These are phyloP conservation scores for Daldinia sp. DNA, from an alignment of 2,329 filamentous ascomycete genomes.

Conservation along the genomic window DNA sequence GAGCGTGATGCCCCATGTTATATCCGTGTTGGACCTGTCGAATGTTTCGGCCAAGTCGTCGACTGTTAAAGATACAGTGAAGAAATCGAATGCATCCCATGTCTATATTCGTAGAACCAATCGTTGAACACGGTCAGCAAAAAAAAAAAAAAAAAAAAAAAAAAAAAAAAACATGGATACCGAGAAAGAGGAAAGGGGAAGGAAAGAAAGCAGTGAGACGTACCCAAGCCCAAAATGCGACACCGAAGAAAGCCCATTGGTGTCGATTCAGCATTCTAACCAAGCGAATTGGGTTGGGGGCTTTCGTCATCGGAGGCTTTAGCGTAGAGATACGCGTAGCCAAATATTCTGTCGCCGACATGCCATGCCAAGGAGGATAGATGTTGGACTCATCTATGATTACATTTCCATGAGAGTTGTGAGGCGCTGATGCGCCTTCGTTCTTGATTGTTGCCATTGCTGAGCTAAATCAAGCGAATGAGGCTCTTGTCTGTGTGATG, in stretches of 20 bases:
- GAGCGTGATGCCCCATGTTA: conserved; percentile 74
- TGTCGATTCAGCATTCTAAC: conserved; percentile 61
- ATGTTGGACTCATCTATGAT: conserved; percentile 41
- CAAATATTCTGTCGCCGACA: conserved; percentile 62
- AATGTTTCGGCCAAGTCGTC: conserved; percentile 66
- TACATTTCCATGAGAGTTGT: conserved; percentile 13
- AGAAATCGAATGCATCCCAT: conserved; percentile 76
- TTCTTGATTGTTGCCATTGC: conserved; percentile 34
- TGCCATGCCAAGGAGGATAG: conserved; percentile 61
- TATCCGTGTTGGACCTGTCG: conserved; percentile 65
- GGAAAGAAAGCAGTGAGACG: conserved; percentile 32
- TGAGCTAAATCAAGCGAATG: conserved; percentile 19
- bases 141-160: neutral
- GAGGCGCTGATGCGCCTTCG: conserved; percentile 22
- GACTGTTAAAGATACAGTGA: conserved; percentile 72
- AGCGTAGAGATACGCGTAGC: conserved; percentile 66
- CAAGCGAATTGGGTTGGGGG: conserved; percentile 65
- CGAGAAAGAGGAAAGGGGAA: neutral
- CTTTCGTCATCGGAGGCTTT: conserved; percentile 67
- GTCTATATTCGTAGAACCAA: conserved; percentile 54
- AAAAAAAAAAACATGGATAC: neutral
- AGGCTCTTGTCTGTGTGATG: conserved; percentile 22
- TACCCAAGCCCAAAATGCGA: conserved; percentile 70
- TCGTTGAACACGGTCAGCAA: conserved; percentile 23
- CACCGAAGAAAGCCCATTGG: conserved; percentile 68